Evolutionary conservation across 495 filamentous ascomycete genomes (phyloP), one percentile per base, ranked within the genome.

Genomic region (Parmelia sp.): DNA sequence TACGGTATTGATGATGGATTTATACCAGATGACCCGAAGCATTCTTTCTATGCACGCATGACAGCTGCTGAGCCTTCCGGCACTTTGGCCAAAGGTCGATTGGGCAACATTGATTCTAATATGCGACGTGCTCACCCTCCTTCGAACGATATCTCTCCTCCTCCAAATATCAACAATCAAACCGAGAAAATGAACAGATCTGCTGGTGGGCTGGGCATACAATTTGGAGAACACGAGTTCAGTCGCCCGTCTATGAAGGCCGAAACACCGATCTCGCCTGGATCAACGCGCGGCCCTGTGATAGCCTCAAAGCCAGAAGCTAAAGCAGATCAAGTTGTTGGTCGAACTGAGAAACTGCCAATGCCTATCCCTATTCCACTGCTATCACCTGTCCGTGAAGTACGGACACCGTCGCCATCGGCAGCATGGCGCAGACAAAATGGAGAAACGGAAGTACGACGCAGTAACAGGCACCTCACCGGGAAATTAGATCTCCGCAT

Each of bases 351-450:
- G 19, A 66, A 70, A 6, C 29, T 61, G 14, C 49, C 58, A 7
- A 33, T 59, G 36, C 40, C 65, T 31, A 65, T 71, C 51, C 51
- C 51, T 33, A 17, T 33, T 1, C 75, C 78, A 10, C 62, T 79
- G 3, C 71, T 81, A 17, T 80, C 79, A 19, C 79, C 79, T 23
- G 78, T 81, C 11, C 70, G 73, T 19, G 79, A 81, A 70, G 75
- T 76, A 6, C 67, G 74, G 23, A 79, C 79, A 15, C 79, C 79
- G 1, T 79, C 78, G 12, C 78, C 79, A 11, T 76, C 70, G 10
- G 69, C 67, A n/a, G 69, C 67, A 21, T 71, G 45, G 59, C 72
- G 75, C 29, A 71, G 60, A 66, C 42, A 64, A 19, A 57, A 64
- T 42, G 47, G 56, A 23, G 55, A 29, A 0, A 47, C 44, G 29